Base-by-base conservation (phyloP, 768 basidiomycete genomes). In the Ramaria rubella region DNA sequence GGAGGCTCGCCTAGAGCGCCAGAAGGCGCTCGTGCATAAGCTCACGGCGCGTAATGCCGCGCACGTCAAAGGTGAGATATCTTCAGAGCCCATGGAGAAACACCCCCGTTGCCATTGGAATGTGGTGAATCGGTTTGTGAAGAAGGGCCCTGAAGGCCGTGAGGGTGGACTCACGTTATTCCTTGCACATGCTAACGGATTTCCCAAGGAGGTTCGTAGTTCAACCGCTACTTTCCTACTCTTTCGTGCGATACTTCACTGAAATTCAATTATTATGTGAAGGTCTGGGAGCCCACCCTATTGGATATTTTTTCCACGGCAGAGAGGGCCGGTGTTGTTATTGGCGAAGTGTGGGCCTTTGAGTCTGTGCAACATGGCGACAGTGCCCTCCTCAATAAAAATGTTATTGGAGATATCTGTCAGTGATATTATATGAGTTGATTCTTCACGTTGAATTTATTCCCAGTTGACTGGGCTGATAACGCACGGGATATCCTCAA, bases 301-400 rank as follows among this genome's bases (percentile, higher is more conserved):
- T 67, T 67, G 1, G 61, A 72, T 33, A 66, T 94, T 6, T 65
- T 94, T 2, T 67, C 74, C 27, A 72, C 70, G 1, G 63, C 72
- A 44, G 24, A 33, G 21, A 67, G 69, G n/a, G 70, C 65, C 1
- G 52, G 48, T 60, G 12, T 33, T 29, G 56, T 73, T 73, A 61
- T 93, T 68, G 75, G 89, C 73, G 81, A 86, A 54, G 75, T 94
- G 1, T 94, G 91, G 91, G 65, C 80, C 0, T 86, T 89, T 77
- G 94, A 96, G 61, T 80, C 88, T 5, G 77, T 85, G 3, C 85
- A 91, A 58, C 90, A 94, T 59, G 94, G 91, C 1, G 94, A 94
- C 58, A 77, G 90, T n/a, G 85, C 78, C 0, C 67, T 89, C 12
- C 52, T 94, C 33, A 97, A 96, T 59, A 73, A 65, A 0, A 68